A percentile compares a stretch with the other conserved stretches of the same genome.
Conservation (phyloP, 2,329 filamentous ascomycete species). For the Parastagonospora nodorum region DNA sequence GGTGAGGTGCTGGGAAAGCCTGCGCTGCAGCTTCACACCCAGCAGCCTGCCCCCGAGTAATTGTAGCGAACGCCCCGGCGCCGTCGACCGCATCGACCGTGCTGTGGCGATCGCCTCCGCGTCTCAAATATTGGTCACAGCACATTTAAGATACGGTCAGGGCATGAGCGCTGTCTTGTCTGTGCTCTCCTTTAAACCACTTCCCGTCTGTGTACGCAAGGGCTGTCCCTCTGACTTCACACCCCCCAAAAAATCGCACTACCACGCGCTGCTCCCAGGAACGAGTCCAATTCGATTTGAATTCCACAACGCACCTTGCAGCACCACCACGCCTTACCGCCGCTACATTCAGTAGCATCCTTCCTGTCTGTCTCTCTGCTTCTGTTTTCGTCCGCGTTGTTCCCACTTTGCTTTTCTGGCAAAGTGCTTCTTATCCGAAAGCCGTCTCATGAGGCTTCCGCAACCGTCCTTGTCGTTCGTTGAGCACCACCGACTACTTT, state of each 20-base stretch:
- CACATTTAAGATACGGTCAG: slow-evolving; percentile 31
- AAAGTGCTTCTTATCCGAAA: slow-evolving; percentile 37
- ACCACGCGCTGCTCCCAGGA: slow-evolving; percentile 25
- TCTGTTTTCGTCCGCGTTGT: slow-evolving; percentile 32
- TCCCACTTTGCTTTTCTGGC: slow-evolving; percentile 42
- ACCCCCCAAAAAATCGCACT: slow-evolving; percentile 24
- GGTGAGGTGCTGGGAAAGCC: slow-evolving; percentile 36
- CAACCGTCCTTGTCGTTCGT: slow-evolving; percentile 38
- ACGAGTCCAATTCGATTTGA: slow-evolving; percentile 38
- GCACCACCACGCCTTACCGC: slow-evolving; percentile 24
- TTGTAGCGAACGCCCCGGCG: slow-evolving; percentile 24
- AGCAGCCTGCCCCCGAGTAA: slow-evolving; percentile 11
- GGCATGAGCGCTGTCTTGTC: slow-evolving; percentile 24
- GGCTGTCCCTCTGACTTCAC: slow-evolving; percentile 34
- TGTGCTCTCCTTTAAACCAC: slow-evolving; percentile 35
- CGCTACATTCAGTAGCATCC: slow-evolving; percentile 32
- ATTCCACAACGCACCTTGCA: slow-evolving; percentile 41
- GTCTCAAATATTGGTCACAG: slow-evolving; percentile 26
- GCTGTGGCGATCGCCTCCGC: slow-evolving; percentile 34
- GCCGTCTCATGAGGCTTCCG: slow-evolving; percentile 39
- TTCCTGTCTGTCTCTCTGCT: slow-evolving; percentile 40
- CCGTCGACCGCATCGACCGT: slow-evolving; percentile 25
- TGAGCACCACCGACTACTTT: slow-evolving; percentile 36
- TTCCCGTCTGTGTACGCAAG: slow-evolving; percentile 34
- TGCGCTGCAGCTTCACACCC: slow-evolving; percentile 37